Evolutionary conservation across 108 stramenopile genomes (phyloP), one percentile per base, ranked within the genome.

Genomic region (Seminavis robusta): DNA sequence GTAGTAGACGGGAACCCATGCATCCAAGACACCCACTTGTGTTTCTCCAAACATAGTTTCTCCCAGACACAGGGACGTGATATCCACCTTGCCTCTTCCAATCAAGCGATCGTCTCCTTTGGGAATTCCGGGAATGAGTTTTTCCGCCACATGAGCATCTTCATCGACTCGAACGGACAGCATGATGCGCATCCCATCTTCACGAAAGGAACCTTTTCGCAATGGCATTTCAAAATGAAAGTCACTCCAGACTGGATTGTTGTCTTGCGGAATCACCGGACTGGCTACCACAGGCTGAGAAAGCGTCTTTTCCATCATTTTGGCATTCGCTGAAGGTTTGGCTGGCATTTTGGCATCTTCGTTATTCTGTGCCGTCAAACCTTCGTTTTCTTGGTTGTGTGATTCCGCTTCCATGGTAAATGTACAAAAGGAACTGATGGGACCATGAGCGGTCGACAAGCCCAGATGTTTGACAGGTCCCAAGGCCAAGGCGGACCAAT

Each of bases 401-500:
- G 19, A 9, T 48, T 67, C 53, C 65, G 68, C 70, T 41, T 68
- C 71, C 52, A 85, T 37, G 39, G 63, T 41, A 40, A 77, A 44
- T 29, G 65, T 33, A 52, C 74, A 77, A 61, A 80, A 89, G 17
- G 77, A 73, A 28, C 77, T 75, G 15, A 90, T 83, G 24, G 59
- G 64, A 7, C 90, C 90, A 59, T 81, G 79, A 0, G 84, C 80
- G 31, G 82, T 71, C 58, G 80, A 81, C 63, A 92, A 50, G 24
- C 86, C 86, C 56, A 90, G 59, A 34, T 69, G 69, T 43, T 73
- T 74, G 20, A 82, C 83, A 3, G 86, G 84, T 1, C 81, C 84
- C 47, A 92, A 50, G 3, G 78, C 77, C 51, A 92, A 39, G 0
- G 82, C 79, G 45, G 81, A 81, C 90, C 90, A 92, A 56, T 92